Evolutionary conservation across 495 filamentous ascomycete species (phyloP), one percentile per base, ranked within the genome.

Genomic region (Sabuloglossum arenarium): DNA sequence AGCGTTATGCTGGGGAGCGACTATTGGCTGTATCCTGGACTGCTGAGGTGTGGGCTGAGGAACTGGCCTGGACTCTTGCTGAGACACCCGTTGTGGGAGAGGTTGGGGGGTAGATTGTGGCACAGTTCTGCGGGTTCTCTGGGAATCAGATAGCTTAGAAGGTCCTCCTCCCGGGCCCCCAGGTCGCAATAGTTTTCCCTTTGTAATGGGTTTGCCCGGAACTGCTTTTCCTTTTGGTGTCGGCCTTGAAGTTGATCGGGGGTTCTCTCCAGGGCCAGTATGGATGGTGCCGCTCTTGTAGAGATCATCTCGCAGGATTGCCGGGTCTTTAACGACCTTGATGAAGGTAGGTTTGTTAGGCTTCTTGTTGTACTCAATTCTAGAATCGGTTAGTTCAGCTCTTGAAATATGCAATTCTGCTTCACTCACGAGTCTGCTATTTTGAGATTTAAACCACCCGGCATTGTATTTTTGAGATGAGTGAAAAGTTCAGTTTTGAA

Each of bases 401-500:
- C 9, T 11, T 53, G 32, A 23, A 47, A 8, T 37, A n/a, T 53
- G 34, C 28, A 43, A 23, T 25, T 39, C 3, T 59, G 6, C 10
- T 42, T 6, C 56, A 68, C 71, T 68, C 65, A 75, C 69, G 75
- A 75, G 30, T 89, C 80, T 16, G 71, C 78, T 57, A 98, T 85
- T 71, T 84, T 86, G 56, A 98, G 66, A 64, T 84, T 85, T 63
- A 91, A 73, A 9, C 83, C 78, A 11, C 84, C 89, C 0, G 82
- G 85, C 66, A 87, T 80, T 37, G 73, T 78, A 43, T 73, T 76
- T 64, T 78, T 77, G 62, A 98, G 78, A 51, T 95, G 88, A 8
- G 88, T 94, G 65, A 96, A 91, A 61, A 99, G 83, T 63, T 99
- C 93, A 0, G 90, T 97, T 72, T 99, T 99, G 66, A 99, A 81